phyloP scores from a whole-genome alignment of 352 stramenopile species.

The Phytophthora pseudosyringae region DNA sequence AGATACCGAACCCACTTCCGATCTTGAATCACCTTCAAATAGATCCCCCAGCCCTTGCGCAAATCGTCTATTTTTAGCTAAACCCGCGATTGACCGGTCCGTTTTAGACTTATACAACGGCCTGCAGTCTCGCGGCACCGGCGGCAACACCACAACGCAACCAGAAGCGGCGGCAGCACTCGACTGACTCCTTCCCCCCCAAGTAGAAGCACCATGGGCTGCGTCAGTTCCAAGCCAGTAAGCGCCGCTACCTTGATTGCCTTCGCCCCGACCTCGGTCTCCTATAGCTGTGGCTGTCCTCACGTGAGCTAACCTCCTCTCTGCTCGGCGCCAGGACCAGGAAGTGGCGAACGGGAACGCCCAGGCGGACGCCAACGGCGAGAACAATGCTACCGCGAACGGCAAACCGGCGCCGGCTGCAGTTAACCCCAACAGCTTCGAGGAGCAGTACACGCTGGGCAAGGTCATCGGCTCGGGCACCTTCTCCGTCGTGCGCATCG shows the following conservation, averaged over 20 bases:
- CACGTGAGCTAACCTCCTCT: slow-evolving; percentile 1
- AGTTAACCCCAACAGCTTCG: slow-evolving; percentile 75
- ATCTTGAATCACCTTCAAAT: slow-evolving; percentile 28
- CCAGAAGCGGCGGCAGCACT: slow-evolving; percentile 33
- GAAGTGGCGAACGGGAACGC: slow-evolving; percentile 56
- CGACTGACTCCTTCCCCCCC: slow-evolving; percentile 23
- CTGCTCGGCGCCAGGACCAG: slow-evolving; percentile 31
- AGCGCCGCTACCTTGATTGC: slow-evolving; percentile 9
- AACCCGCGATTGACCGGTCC: slow-evolving; percentile 5
- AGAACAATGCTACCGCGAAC: slow-evolving; percentile 34
- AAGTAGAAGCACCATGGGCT: slow-evolving; percentile 58
- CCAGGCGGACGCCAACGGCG: slow-evolving; percentile 40
- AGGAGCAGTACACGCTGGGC: slow-evolving; percentile 86
- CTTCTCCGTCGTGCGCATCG: slow-evolving; percentile 90
- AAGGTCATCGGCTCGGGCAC: slow-evolving; percentile 91
- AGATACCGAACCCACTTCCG: slow-evolving; percentile 1
- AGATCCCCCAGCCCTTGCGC: slow-evolving; percentile 19
- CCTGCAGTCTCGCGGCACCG: neutral
- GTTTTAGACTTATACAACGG: slow-evolving; percentile 30
- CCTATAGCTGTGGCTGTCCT: neutral
- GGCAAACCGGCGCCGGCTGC: slow-evolving; percentile 28
- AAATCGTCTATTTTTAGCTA: slow-evolving; percentile 39
- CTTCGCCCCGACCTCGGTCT: neutral
- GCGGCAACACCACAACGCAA: slow-evolving; percentile 42
- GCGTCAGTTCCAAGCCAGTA: slow-evolving; percentile 78